phyloP scores from a whole-genome alignment of 495 filamentous ascomycete genomes.

The Cercophora newfieldiana region DNA sequence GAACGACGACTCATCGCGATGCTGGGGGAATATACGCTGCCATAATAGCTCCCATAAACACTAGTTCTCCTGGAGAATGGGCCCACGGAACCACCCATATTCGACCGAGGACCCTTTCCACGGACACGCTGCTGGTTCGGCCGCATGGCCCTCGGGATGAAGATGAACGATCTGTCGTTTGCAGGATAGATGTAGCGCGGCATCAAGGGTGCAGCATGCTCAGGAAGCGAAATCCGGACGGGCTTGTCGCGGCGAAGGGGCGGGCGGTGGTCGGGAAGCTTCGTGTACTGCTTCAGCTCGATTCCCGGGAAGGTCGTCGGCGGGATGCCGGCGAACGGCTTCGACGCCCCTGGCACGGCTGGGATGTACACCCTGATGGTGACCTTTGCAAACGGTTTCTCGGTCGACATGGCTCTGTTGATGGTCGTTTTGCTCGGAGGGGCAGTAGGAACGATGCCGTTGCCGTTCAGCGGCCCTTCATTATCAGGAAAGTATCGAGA shows the following conservation, averaged over 20 bases:
- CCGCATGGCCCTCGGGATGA: constrained; percentile 90
- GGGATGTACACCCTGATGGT: constrained; percentile 76
- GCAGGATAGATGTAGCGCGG: constrained; percentile 90
- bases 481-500: constrained; percentile 37
- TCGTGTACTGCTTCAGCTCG: constrained; percentile 81
- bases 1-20: constrained; percentile 89
- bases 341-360: constrained; percentile 68
- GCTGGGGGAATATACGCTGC: constrained; percentile 85
- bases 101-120: constrained; percentile 66
- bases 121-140: constrained; percentile 85
- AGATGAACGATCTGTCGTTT: constrained; percentile 90
- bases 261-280: constrained; percentile 90
- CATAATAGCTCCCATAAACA: constrained; percentile 66
- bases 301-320: constrained; percentile 70
- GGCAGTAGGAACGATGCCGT: constrained; percentile 47
- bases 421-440: constrained; percentile 42
- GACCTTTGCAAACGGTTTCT: constrained; percentile 69
- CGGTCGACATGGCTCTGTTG: constrained; percentile 61
- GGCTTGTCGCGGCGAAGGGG: constrained; percentile 95
- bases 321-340: constrained; percentile 68
- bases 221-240: constrained; percentile 88
- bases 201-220: constrained; percentile 50
- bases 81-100: constrained; percentile 61
- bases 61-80: constrained; percentile 73
- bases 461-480: constrained; percentile 47